Evolutionary conservation across 495 filamentous ascomycete species (phyloP).

Genomic region (Annulohypoxylon nitens): DNA sequence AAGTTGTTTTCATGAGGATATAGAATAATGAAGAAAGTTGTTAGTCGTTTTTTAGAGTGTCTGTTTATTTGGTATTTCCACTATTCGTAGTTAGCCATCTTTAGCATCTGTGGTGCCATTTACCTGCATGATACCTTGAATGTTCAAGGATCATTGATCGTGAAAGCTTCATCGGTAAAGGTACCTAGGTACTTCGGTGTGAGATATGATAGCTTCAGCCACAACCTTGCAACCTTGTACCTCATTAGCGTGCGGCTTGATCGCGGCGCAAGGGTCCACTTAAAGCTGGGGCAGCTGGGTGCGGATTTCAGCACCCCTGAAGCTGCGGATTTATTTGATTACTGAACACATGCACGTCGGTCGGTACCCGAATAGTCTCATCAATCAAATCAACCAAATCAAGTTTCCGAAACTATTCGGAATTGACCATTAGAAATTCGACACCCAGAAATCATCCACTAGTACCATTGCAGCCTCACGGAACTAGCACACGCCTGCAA

Average conservation of each 20-base stretch:
- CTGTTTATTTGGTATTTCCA: not conserved
- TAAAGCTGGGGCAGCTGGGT: not conserved
- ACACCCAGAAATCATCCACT: not conserved
- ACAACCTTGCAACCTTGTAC: not conserved
- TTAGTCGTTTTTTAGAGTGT: not conserved
- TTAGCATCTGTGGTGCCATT: not conserved
- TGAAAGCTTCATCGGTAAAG: not conserved
- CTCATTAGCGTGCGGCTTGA: conserved; percentile 7
- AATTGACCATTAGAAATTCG: conserved; percentile 19
- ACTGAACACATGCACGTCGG: conserved; percentile 36
- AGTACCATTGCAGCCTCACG: conserved; percentile 10
- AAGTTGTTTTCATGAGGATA: not conserved
- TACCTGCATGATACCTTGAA: not conserved
- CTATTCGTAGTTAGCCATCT: not conserved
- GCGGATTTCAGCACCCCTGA: not conserved
- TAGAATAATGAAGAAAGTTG: not conserved
- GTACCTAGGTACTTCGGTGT: not conserved
- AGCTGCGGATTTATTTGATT: conserved; percentile 35
- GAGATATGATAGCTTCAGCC: conserved; percentile 4
- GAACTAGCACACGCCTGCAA: not conserved
- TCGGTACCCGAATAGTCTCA: conserved; percentile 16
- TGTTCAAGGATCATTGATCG: not conserved
- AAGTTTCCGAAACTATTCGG: conserved; percentile 26
- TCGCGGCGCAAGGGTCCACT: not conserved
- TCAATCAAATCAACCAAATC: conserved; percentile 14